Evolutionary conservation across 495 filamentous ascomycete genomes (phyloP), one percentile per base, ranked within the genome.

Genomic region (Xylaria castorea): DNA sequence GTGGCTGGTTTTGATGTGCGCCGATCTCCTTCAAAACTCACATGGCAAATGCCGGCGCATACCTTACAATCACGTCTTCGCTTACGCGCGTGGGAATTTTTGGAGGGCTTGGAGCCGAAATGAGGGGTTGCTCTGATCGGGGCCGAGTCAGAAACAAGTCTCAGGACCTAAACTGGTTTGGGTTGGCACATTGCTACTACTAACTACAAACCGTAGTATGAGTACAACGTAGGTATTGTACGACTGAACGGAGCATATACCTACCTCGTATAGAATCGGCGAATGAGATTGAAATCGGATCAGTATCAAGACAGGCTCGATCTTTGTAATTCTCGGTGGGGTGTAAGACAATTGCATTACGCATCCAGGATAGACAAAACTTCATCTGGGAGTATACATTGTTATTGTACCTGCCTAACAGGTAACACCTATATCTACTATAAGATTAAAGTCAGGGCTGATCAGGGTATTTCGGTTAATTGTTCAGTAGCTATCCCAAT

Each of bases 381-480:
- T 20, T 32, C 9, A 20, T 38, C 18, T 22, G 7, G 18, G 12
- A 61, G 57, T 61, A 61, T 38, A 34, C 34, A 11, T 32, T 27
- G 53, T 57, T 57, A 27, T 4, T 25, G 50, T 55, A 55, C 4
- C 4, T 57, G 32, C 27, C 53, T 18, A 30, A 22, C 50, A 30
- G 27, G 57, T 22, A 34, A 38, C 34, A 27, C 65, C 27, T 14
- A 30, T 7, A 22, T n/a, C n/a, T 57, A 42, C 34, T 55, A 57
- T 40, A 36, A 48, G 12, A 68, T 68, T 68, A 68, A 40, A 68
- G 32, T 36, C 66, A 67, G 66, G 66, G 50, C 57, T 27, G 57
- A 57, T 36, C 66, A 68, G 66, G 66, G 50, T 57, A 68, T 68
- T 68, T 68, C 66, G 66, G 66, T 57, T 68, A 68, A 68, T 68